Evolutionary conservation across 164 flowering plant species (phyloP).

Genomic region (Umbilicus rupestris): DNA sequence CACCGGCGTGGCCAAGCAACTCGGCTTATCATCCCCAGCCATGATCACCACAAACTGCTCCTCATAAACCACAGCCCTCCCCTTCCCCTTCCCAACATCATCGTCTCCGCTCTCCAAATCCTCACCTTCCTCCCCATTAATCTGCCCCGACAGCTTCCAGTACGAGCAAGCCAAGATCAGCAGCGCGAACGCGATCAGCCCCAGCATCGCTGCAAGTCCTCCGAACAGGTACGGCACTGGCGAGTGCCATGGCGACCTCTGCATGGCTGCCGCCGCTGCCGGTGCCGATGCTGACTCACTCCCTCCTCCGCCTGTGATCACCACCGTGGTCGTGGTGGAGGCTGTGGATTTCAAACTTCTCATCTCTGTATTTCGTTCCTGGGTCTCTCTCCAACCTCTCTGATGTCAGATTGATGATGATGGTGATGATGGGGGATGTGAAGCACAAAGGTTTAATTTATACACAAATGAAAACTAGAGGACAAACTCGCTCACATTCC

Average conservation of each 20-base stretch:
- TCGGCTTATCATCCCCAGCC: conserved; percentile 45
- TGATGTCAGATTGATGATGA: background rate
- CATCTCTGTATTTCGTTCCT: conserved; percentile 10
- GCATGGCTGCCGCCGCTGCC: conserved; percentile 6
- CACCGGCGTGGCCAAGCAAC: conserved; percentile 36
- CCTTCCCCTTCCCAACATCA: conserved; percentile 8
- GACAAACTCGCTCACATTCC: too few relatives aligned
- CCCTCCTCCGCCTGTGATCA: background rate
- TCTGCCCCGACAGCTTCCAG: conserved; percentile 37
- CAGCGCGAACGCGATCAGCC: conserved; percentile 56
- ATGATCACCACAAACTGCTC: conserved; percentile 43
- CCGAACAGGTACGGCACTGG: conserved; percentile 66
- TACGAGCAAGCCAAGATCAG: conserved; percentile 57
- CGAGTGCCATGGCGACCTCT: conserved; percentile 44
- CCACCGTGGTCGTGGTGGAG: background rate
- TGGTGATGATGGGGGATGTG: background rate
- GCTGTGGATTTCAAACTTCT: conserved; percentile 9
- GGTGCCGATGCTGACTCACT: conserved; percentile 4
- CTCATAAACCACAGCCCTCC: conserved; percentile 15
- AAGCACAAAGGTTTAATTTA: background rate
- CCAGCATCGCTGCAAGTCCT: conserved; percentile 58
- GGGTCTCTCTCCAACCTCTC: background rate
- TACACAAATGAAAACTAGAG: background rate
- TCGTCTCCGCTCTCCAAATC: conserved; percentile 19
- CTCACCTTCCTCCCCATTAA: conserved; percentile 14